phyloP scores from a whole-genome alignment of 2,329 filamentous ascomycete species.

The Aureobasidium sp. region DNA sequence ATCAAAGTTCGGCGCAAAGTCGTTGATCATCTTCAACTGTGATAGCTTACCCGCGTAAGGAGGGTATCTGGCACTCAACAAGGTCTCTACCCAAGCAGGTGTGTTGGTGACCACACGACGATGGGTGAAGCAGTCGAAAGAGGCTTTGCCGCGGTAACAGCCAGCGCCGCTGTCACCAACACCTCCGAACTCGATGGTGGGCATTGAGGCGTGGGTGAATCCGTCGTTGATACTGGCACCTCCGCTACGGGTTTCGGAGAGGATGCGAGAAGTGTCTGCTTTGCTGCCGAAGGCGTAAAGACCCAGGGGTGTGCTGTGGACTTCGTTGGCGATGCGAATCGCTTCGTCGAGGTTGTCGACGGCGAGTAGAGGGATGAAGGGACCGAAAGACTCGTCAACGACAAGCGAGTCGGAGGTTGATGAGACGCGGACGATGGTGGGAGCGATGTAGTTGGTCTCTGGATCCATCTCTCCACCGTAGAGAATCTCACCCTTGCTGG shows the following conservation, averaged over 20 bases:
- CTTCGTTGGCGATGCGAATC: conserved; percentile 69
- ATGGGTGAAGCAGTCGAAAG: conserved; percentile 63
- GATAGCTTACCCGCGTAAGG: conserved; percentile 53
- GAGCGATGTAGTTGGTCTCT: conserved; percentile 75
- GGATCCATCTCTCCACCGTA: conserved; percentile 80
- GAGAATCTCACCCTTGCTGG: conserved; percentile 73
- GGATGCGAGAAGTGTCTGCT: conserved; percentile 62
- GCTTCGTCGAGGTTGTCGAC: conserved; percentile 78
- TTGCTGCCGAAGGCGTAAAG: conserved; percentile 82
- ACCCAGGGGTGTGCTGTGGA: conserved; percentile 76
- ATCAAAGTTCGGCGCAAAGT: conserved; percentile 54
- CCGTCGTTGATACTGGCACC: conserved; percentile 49
- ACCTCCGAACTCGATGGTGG: conserved; percentile 72
- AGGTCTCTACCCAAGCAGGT: conserved; percentile 59
- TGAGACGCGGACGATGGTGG: conserved; percentile 82
- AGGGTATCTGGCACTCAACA: conserved; percentile 62
- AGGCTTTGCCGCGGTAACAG: conserved; percentile 69
- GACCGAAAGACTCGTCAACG: conserved; percentile 81
- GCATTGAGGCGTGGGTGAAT: conserved; percentile 64
- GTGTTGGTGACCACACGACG: conserved; percentile 54
- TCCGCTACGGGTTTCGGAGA: conserved; percentile 44
- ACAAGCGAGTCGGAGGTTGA: conserved; percentile 70
- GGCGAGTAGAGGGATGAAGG: conserved; percentile 76
- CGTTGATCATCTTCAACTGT: conserved; percentile 44
- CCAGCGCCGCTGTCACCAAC: conserved; percentile 74